Base-by-base conservation (phyloP, 1,284 basidiomycete species). In the Leccinum pachyderme region DNA sequence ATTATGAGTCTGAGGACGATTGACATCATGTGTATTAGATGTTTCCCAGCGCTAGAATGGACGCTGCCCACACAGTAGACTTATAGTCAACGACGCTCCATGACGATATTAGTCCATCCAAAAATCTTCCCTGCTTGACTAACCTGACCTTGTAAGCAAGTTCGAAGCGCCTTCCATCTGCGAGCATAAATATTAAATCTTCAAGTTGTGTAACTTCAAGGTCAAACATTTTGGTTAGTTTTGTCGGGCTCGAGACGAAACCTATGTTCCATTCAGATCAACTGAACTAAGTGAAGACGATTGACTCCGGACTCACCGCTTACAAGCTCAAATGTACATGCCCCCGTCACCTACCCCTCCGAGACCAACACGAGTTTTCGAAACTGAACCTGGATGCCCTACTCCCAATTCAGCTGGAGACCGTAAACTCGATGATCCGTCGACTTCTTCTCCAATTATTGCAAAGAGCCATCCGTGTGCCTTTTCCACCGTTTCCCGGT, bases 1-100 rank as follows among this genome's bases (percentile, higher is more conserved):
- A 77, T 29, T 86, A 86, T 61, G 76, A 81, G 59, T 84, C 83
- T 3, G 84, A 86, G 66, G 75, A 79, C 52, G 79, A 84, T 53
- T 79, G 71, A 45, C 9, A 8, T 27, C 13, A 13, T 33, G n/a
- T 45, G 11, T 48, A 29, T 43, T 52, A 59, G 49, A 52, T 22
- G 29, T 27, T 41, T 35, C 35, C 2, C 24, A 48, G 31, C 9
- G 12, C 15, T 28, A 13, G 18, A 13, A n/a, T 24, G 24, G 35
- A 18, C n/a, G 3, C n/a, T 24, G n/a, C 18, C 4, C 32, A 15
- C 32, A 33, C 32, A 33, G 13, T 35, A 8, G 15, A 35, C 15
- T 15, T 12, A 3, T 5, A 39, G 22, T 33, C 32, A n/a, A 8
- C 8, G 31, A 32, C 33, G 18, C 35, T 7, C 2, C 27, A 28